Evolutionary conservation across 2,329 filamentous ascomycete species (phyloP), one percentile per base, ranked within the genome.

Genomic region (Epichloe amarillans): DNA sequence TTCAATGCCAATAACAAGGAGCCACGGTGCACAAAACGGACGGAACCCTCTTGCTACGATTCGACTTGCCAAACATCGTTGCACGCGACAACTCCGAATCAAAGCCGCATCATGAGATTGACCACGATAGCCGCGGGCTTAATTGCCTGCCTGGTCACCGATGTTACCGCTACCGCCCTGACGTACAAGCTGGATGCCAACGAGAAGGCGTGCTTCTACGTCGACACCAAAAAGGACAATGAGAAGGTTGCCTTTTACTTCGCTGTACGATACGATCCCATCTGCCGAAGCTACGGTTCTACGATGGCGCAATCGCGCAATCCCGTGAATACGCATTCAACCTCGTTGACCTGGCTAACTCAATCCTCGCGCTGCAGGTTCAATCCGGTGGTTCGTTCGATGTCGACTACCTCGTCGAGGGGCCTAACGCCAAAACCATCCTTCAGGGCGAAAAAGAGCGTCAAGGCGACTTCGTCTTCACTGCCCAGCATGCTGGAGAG

Each of bases 361-460:
- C 6, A 8, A 19, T n/a, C 30, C 7, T 35, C 8, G 8, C 38
- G 10, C 36, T 47, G 41, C 56, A 95, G 90, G 90, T 96, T 45
- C 93, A 98, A 94, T 91, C 90, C 8, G 93, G 93, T 64, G 94
- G 93, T 60, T 91, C 89, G 33, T 98, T 98, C 72, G 93, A 98
- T 74, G 79, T 98, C 69, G 89, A 97, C 68, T 98, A 95, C 72
- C 71, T 80, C 53, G 91, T 98, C 51, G 79, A 82, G 47, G 89
- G 88, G 19, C 93, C 94, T 30, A 80, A 79, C 58, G 82, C 85
- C 63, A 90, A 86, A 69, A 69, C 88, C 54, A 84, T 98, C 54
- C 72, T 97, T 61, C 82, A 90, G 54, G 93, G 90, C 54, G 76
- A 83, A 60, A 97, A 95, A 72, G 93, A 86, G 72, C 82, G 91